Evolutionary conservation across 2,329 filamentous ascomycete genomes (phyloP).

Genomic region (Lasiodiplodia hormozganensis): DNA sequence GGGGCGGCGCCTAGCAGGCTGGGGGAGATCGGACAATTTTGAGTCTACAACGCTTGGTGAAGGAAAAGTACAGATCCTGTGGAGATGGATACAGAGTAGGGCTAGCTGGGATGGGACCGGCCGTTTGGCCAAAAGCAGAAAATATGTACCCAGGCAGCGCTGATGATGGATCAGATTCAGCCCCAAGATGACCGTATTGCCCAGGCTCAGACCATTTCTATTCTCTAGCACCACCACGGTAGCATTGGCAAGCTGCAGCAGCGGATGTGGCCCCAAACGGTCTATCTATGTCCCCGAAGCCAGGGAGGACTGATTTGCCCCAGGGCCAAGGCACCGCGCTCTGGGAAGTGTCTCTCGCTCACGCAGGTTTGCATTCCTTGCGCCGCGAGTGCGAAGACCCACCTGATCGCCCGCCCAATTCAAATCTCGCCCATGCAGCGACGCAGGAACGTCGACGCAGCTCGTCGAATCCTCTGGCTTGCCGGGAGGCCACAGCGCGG

Average conservation of each 20-base stretch:
- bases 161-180: slow-evolving; percentile 52
- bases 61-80: slow-evolving; percentile 31
- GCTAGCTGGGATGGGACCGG: slow-evolving; percentile 40
- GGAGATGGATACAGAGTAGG: slow-evolving; percentile 44
- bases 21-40: slow-evolving; percentile 28
- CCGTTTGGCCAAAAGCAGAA: slow-evolving; percentile 49
- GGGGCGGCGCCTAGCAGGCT: neutral
- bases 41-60: slow-evolving; percentile 23
- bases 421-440: slow-evolving; percentile 38
- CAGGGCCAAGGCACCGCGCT: slow-evolving; percentile 45
- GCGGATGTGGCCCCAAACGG: slow-evolving; percentile 51
- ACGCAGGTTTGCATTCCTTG: slow-evolving; percentile 49
- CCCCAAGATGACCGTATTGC: slow-evolving; percentile 51
- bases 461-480: slow-evolving; percentile 25
- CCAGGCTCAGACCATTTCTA: slow-evolving; percentile 53
- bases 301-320: slow-evolving; percentile 47
- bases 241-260: slow-evolving; percentile 56
- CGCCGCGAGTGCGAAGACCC: slow-evolving; percentile 40
- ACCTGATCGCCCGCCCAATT: slow-evolving; percentile 32
- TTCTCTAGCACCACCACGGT: slow-evolving; percentile 51
- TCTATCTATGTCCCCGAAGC: slow-evolving; percentile 50
- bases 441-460: slow-evolving; percentile 48
- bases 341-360: slow-evolving; percentile 37
- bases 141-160: slow-evolving; percentile 43
- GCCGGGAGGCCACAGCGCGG: slow-evolving; percentile 17